Percentiles rank a stretch among this genome's conserved stretches.
Evolutionary conservation across 1,284 basidiomycete species (phyloP).

Genomic region (Hymenochaete sp.): DNA sequence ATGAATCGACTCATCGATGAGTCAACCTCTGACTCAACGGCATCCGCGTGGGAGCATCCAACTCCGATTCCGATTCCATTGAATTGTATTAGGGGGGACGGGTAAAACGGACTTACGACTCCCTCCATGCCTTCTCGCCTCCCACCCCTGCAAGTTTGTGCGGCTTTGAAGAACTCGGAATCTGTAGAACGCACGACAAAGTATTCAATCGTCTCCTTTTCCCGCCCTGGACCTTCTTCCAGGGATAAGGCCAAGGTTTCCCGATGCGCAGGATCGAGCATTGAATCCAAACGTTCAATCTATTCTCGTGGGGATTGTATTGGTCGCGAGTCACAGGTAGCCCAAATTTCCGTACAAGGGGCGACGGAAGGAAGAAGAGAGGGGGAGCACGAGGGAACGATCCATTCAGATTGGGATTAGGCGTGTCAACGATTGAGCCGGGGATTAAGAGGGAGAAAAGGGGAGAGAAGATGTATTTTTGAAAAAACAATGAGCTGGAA

Average conservation of each 20-base stretch:
- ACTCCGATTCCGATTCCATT: too few relatives aligned
- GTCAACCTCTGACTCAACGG: too few relatives aligned
- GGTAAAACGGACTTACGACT: constrained; percentile 16
- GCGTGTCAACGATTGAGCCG: constrained; percentile 15
- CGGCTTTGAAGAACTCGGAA: constrained; percentile 35
- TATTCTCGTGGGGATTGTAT: constrained; percentile 24
- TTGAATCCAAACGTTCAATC: constrained; percentile 44
- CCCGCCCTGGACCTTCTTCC: too few relatives aligned
- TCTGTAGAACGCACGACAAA: constrained; percentile 39
- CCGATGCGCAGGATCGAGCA: constrained; percentile 34
- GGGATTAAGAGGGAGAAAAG: too few relatives aligned
- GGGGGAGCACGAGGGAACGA: too few relatives aligned
- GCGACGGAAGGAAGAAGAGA: too few relatives aligned
- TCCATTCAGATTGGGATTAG: not conserved
- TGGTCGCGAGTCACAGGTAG: not conserved
- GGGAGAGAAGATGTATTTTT: too few relatives aligned
- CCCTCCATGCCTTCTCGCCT: constrained; percentile 27
- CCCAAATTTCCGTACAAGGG: not conserved
- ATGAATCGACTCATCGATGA: too few relatives aligned
- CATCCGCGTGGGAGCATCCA: too few relatives aligned
- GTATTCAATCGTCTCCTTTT: constrained; percentile 45
- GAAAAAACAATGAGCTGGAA: too few relatives aligned
- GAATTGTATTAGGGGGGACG: not conserved
- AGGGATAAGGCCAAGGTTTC: constrained; percentile 29
- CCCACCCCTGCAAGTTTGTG: constrained; percentile 27